A percentile compares a stretch with the other conserved stretches of the same genome.
Conservation (phyloP, 257 asterid species). For the Nicotiana attenuata region DNA sequence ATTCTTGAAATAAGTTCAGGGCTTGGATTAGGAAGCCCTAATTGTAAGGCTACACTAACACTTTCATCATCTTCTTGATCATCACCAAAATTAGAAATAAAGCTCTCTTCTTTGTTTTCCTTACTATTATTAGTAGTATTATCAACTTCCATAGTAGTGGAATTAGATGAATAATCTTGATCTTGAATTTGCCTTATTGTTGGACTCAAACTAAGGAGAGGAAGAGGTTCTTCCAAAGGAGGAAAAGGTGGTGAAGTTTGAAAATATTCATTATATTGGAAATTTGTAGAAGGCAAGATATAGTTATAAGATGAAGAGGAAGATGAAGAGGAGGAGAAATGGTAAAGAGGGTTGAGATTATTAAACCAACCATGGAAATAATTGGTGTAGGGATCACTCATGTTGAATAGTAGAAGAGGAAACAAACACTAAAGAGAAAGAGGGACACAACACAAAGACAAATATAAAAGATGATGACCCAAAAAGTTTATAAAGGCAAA, state of each 20-base stretch:
- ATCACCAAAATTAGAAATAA: constrained; percentile 2
- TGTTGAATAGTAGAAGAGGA: constrained; percentile 4
- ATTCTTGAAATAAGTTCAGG: constrained; percentile 30
- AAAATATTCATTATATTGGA: not conserved
- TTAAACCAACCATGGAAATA: constrained; percentile 46
- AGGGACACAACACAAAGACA: constrained; percentile 6
- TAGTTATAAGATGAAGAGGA: constrained; percentile 14
- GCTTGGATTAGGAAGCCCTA: constrained; percentile 50
- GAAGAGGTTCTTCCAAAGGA: constrained; percentile 64
- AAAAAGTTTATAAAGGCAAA: constrained; percentile 28
- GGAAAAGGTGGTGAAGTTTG: constrained; percentile 57
- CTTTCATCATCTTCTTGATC: constrained; percentile 21
- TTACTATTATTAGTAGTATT: not conserved
- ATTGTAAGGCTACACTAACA: constrained; percentile 33
- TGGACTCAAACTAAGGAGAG: constrained; percentile 60
- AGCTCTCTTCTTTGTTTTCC: constrained; percentile 6
- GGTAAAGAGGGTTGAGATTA: constrained; percentile 31
- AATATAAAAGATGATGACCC: constrained; percentile 7
- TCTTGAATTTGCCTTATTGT: constrained; percentile 24
- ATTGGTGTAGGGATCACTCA: constrained; percentile 53
- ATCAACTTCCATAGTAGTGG: constrained; percentile 36
- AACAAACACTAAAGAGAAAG: too few species aligned
- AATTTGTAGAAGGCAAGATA: constrained; percentile 13
- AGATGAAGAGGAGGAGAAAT: constrained; percentile 19
- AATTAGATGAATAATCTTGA: constrained; percentile 7